Conservation (phyloP, 2,329 filamentous ascomycete species). For the Shiraia bambusicola region DNA sequence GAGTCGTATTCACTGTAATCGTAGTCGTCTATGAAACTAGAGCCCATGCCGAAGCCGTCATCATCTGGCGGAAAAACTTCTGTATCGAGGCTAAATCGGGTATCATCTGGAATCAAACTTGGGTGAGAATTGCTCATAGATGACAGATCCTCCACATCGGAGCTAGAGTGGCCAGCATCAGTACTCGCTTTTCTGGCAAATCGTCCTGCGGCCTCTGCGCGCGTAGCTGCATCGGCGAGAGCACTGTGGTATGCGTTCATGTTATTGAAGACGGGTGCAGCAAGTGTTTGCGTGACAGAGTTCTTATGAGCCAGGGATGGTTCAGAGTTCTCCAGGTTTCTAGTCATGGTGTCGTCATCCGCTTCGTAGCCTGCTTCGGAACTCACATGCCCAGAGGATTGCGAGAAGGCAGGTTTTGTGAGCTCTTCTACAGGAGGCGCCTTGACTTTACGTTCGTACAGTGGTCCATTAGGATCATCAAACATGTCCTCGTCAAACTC, state of each 20-base stretch:
- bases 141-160: constrained; percentile 38
- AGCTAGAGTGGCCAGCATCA: constrained; percentile 29
- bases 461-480: constrained; percentile 54
- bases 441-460: constrained; percentile 53
- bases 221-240: constrained; percentile 76
- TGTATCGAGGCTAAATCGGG: constrained; percentile 51
- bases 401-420: constrained; percentile 14
- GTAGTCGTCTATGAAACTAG: constrained; percentile 46
- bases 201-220: constrained; percentile 73
- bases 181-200: constrained; percentile 64
- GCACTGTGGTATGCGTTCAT: constrained; percentile 79
- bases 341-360: constrained; percentile 35
- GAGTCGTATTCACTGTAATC: constrained; percentile 61
- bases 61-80: constrained; percentile 42
- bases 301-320: constrained; percentile 58
- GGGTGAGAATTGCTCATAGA: constrained; percentile 41
- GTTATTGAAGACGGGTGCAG: constrained; percentile 47
- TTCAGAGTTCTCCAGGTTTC: constrained; percentile 28
- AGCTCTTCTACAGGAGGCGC: constrained; percentile 19
- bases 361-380: constrained; percentile 36
- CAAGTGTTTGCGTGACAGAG: constrained; percentile 37
- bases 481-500: constrained; percentile 74
- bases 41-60: constrained; percentile 37
- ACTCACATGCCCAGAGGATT: constrained; percentile 14
- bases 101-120: constrained; percentile 53